phyloP scores from a whole-genome alignment of 202 grass and related monocot species.

The Brachypodium distachyon region DNA sequence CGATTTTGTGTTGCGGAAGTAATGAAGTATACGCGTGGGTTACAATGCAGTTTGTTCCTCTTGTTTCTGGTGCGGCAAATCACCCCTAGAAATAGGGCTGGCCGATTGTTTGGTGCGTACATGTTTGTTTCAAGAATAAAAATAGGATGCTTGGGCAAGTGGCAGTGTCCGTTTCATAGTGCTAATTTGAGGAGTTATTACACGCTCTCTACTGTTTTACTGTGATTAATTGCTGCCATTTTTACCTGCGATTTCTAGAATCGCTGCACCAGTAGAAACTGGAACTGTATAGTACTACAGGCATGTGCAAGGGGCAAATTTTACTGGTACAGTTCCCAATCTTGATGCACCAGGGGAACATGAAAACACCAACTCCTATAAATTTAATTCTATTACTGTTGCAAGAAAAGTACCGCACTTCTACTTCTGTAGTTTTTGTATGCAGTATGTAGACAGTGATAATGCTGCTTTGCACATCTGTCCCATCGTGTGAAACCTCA shows the following conservation, averaged over 20 bases:
- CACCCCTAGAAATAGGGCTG: neutral
- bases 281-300: neutral
- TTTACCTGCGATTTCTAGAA: neutral
- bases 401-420: neutral
- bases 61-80: conserved; percentile 6
- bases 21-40: too few relatives aligned
- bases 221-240: neutral
- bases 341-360: neutral
- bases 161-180: neutral
- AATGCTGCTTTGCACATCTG: conserved; percentile 13
- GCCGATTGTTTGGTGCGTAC: neutral
- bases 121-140: neutral
- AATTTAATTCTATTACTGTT: neutral
- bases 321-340: neutral
- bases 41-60: conserved; percentile 4
- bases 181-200: neutral
- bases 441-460: neutral
- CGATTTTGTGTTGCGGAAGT: neutral
- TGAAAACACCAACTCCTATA: neutral
- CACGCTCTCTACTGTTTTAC: too few relatives aligned
- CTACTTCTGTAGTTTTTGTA: neutral
- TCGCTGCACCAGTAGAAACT: neutral
- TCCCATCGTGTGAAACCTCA: conserved; percentile 11
- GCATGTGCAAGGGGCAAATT: neutral
- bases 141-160: neutral